phyloP scores from a whole-genome alignment of 2,329 filamentous ascomycete genomes.

The Plectosphaerella sp. region DNA sequence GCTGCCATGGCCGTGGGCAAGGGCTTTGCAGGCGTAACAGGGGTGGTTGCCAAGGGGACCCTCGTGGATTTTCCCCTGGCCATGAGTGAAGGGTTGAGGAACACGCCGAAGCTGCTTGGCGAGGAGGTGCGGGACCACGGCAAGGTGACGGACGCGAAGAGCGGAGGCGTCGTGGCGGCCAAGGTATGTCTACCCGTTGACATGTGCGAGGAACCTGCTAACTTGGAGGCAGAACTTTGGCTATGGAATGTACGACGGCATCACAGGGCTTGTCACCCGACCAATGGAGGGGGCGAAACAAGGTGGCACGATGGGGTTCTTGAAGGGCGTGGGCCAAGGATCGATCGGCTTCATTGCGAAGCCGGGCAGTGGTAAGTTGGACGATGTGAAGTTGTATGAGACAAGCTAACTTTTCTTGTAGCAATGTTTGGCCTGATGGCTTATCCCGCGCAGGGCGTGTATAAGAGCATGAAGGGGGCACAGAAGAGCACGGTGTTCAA shows the following conservation, averaged over 20 bases:
- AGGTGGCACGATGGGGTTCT: slow-evolving; percentile 23
- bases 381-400: not conserved
- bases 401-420: not conserved
- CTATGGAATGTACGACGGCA: slow-evolving; percentile 23
- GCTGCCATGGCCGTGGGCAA: slow-evolving; percentile 8
- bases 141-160: slow-evolving; percentile 24
- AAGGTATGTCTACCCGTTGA: slow-evolving; percentile 10
- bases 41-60: slow-evolving; percentile 22
- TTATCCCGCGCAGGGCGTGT: slow-evolving; percentile 25
- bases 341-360: slow-evolving; percentile 15
- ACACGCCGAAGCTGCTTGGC: slow-evolving; percentile 28
- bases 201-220: not conserved
- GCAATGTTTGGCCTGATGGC: slow-evolving; percentile 21
- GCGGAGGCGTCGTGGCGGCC: slow-evolving; percentile 22
- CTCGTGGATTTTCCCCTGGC: slow-evolving; percentile 30
- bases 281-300: slow-evolving; percentile 23
- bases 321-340: slow-evolving; percentile 28
- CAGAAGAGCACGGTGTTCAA: not conserved
- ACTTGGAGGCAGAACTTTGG: slow-evolving; percentile 1
- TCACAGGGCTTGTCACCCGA: slow-evolving; percentile 22
- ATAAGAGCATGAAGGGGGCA: slow-evolving; percentile 21
- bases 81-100: slow-evolving; percentile 26
- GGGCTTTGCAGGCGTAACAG: slow-evolving; percentile 18
- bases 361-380: slow-evolving; percentile 17
- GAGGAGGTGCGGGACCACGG: slow-evolving; percentile 25